A percentile compares a stretch with the other conserved stretches of the same genome.
Evolutionary conservation across 1,284 basidiomycete species (phyloP).

Genomic region (Butyriboletus pseudospeciosus): DNA sequence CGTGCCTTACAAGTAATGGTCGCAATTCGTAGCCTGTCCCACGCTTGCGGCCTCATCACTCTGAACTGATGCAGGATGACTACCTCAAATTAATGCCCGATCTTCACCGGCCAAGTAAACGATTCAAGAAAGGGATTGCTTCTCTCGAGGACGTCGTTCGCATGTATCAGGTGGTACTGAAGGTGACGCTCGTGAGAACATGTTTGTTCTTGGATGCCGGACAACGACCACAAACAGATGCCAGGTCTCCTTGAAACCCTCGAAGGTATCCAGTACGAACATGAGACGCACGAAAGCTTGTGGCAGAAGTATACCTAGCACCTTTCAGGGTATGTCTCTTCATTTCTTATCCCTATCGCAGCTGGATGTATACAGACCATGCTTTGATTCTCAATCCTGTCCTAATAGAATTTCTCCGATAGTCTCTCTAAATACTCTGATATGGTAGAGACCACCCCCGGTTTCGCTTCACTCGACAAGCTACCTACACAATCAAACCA

Average conservation of each 20-base stretch:
- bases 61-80: slow-evolving; percentile 56
- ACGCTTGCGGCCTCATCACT: neutral
- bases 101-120: slow-evolving; percentile 88
- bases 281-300: slow-evolving; percentile 49
- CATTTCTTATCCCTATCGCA: neutral
- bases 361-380: neutral
- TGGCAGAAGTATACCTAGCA: slow-evolving; percentile 65
- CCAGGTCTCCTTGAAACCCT: slow-evolving; percentile 70
- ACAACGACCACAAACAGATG: slow-evolving; percentile 45
- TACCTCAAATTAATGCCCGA: slow-evolving; percentile 92
- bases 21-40: neutral
- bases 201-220: neutral
- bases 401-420: slow-evolving; percentile 53
- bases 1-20: slow-evolving; percentile 63
- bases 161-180: slow-evolving; percentile 85
- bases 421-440: slow-evolving; percentile 78
- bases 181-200: slow-evolving; percentile 34
- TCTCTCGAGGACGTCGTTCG: slow-evolving; percentile 94
- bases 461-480: slow-evolving; percentile 81
- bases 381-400: neutral
- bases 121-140: slow-evolving; percentile 83
- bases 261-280: slow-evolving; percentile 49
- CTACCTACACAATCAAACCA: slow-evolving; percentile 90
- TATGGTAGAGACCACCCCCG: slow-evolving; percentile 95
- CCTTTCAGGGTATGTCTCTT: slow-evolving; percentile 51